These are phyloP conservation scores for Podospora comata DNA, from an alignment of 495 filamentous ascomycete species.

Conservation along the genomic window DNA sequence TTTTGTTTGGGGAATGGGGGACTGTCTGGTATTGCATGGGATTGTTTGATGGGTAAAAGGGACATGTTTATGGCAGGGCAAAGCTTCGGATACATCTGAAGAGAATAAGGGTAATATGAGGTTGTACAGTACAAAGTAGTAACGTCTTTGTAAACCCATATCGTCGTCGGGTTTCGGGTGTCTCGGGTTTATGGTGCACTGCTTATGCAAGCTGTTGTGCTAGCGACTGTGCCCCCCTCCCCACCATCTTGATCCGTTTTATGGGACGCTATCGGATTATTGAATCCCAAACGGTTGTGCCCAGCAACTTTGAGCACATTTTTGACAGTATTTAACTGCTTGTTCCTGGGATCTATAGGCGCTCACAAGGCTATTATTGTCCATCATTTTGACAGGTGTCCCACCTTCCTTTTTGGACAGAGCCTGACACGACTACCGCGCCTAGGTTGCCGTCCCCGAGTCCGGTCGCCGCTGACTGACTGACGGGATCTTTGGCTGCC, in stretches of 20 bases:
- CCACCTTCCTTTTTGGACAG: not conserved
- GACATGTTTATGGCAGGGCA: not conserved
- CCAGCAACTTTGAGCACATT: not conserved
- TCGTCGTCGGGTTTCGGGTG: not conserved
- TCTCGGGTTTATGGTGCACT: not conserved
- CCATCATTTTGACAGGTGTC: not conserved
- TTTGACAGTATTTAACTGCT: not conserved
- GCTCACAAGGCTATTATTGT: not conserved
- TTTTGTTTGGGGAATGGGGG: not conserved
- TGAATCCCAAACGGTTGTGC: not conserved
- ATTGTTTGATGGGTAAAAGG: not conserved
- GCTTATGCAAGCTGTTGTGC: not conserved
- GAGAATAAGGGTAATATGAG: not conserved
- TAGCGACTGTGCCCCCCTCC: not conserved
- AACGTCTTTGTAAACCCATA: not conserved
- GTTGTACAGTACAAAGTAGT: not conserved
- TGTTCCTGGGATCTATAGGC: not conserved
- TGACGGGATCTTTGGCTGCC: not conserved
- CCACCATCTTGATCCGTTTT: not conserved
- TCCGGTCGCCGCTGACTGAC: not conserved
- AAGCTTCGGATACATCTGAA: not conserved
- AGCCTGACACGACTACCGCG: not conserved
- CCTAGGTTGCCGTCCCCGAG: not conserved
- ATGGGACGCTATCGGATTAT: not conserved
- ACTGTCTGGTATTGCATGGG: not conserved